phyloP scores from a whole-genome alignment of 176 grass and related monocot species.

The Hsuehochloa calcarea region DNA sequence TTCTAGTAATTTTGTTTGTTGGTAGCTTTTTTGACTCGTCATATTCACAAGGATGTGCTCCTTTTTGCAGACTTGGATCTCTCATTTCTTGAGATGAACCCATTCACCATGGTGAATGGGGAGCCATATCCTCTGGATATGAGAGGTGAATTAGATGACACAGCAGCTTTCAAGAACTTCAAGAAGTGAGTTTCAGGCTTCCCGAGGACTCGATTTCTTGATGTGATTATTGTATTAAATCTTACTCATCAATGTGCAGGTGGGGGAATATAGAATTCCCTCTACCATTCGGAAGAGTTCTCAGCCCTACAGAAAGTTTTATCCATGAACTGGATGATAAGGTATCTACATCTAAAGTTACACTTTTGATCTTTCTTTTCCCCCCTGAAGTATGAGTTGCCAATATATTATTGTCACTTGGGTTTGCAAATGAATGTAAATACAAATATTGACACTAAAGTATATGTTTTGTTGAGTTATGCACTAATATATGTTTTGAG shows the following conservation, averaged over 20 bases:
- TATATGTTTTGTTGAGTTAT: slow-evolving; percentile 5
- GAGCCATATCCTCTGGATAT: slow-evolving; percentile 89
- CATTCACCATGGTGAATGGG: slow-evolving; percentile 82
- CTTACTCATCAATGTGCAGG: slow-evolving; percentile 39
- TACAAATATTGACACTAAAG: not conserved
- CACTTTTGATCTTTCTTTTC: slow-evolving; percentile 4
- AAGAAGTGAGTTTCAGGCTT: slow-evolving; percentile 60
- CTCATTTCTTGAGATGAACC: slow-evolving; percentile 97
- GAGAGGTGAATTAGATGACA: slow-evolving; percentile 92
- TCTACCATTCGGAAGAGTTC: slow-evolving; percentile 85
- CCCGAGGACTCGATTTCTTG: not conserved
- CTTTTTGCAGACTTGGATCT: slow-evolving; percentile 75
- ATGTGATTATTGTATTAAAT: slow-evolving; percentile 1
- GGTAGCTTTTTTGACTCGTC: not conserved
- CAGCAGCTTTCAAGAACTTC: slow-evolving; percentile 98
- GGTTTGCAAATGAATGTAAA: not conserved
- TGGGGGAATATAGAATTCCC: slow-evolving; percentile 83
- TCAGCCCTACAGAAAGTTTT: slow-evolving; percentile 74
- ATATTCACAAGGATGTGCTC: slow-evolving; percentile 13
- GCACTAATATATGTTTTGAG: not conserved
- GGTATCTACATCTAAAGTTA: slow-evolving; percentile 36
- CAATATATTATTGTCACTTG: not conserved
- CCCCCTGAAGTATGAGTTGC: not conserved
- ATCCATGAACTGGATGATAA: slow-evolving; percentile 92
- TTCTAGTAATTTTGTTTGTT: not conserved